These are phyloP conservation scores for Dunaliella primolecta DNA, from an alignment of 139 green algal genomes.

Conservation along the genomic window DNA sequence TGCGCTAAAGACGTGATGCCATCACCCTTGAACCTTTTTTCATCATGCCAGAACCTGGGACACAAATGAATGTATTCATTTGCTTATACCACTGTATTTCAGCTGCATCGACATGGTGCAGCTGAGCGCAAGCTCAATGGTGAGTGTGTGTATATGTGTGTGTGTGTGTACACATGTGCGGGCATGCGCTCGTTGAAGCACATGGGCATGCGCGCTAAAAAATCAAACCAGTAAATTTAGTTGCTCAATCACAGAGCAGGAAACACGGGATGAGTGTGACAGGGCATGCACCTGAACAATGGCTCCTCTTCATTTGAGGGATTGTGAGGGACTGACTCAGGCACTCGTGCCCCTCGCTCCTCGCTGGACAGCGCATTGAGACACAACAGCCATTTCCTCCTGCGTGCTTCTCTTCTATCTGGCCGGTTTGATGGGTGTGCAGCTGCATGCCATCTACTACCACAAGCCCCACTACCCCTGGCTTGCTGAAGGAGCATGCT, in stretches of 20 bases:
- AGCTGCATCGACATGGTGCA: not conserved
- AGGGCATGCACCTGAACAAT: too few relatives aligned
- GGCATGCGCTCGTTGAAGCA: not conserved
- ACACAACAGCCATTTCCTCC: too few relatives aligned
- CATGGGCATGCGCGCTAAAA: not conserved
- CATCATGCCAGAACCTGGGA: constrained; percentile 50
- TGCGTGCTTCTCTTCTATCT: too few relatives aligned
- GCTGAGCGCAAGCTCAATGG: too few relatives aligned
- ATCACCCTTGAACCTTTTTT: constrained; percentile 49
- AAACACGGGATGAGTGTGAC: not conserved
- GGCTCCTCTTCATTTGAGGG: too few relatives aligned
- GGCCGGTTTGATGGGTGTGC: too few relatives aligned
- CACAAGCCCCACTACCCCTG: too few relatives aligned
- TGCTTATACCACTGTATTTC: not conserved
- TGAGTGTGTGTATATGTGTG: not conserved
- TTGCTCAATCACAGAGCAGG: not conserved
- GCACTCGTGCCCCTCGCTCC: too few relatives aligned
- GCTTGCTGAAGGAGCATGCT: too few relatives aligned
- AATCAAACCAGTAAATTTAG: not conserved
- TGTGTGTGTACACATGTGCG: not conserved
- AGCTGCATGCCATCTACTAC: too few relatives aligned
- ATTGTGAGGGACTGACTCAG: too few relatives aligned
- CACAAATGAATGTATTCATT: not conserved
- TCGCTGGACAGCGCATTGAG: too few relatives aligned
- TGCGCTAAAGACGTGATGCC: constrained; percentile 40